Evolutionary conservation across 139 green algal genomes (phyloP).

Genomic region (Yamagishiella unicocca): DNA sequence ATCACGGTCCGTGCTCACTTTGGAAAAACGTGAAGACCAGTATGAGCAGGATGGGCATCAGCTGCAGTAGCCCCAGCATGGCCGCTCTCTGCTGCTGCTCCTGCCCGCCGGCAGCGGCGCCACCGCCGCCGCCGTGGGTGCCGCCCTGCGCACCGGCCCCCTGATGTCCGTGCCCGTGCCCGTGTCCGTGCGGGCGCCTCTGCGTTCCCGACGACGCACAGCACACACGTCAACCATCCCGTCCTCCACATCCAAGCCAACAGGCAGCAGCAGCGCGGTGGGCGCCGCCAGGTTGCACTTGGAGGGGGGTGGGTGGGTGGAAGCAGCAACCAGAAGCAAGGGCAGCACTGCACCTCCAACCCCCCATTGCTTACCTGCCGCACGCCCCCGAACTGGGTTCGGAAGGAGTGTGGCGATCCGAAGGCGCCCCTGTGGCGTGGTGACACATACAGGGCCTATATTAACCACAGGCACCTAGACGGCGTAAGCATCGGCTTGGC

Average conservation of each 20-base stretch:
- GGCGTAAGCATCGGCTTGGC: no score
- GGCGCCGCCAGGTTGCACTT: no score
- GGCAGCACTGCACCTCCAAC: background rate
- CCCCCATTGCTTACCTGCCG: constrained; percentile 14
- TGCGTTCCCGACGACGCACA: background rate
- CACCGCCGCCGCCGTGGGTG: background rate
- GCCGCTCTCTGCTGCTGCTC: constrained; percentile 47
- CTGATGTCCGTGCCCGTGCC: no score
- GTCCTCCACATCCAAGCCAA: background rate
- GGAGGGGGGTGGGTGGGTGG: no score
- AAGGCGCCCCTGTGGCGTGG: constrained; percentile 4
- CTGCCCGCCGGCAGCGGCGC: background rate
- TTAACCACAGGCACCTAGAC: no score
- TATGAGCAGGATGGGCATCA: constrained; percentile 64
- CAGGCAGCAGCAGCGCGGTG: no score
- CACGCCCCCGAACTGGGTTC: constrained; percentile 32
- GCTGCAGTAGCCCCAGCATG: constrained; percentile 49
- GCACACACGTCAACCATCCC: background rate
- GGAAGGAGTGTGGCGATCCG: constrained; percentile 42
- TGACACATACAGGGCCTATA: no score
- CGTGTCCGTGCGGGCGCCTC: constrained; percentile 26
- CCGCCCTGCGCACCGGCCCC: background rate
- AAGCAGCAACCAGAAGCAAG: no score
- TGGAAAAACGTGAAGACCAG: constrained; percentile 56
- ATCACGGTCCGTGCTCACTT: constrained; percentile 29